Evolutionary conservation across 495 filamentous ascomycete species (phyloP), one percentile per base, ranked within the genome.

Genomic region (Tuber borchii): DNA sequence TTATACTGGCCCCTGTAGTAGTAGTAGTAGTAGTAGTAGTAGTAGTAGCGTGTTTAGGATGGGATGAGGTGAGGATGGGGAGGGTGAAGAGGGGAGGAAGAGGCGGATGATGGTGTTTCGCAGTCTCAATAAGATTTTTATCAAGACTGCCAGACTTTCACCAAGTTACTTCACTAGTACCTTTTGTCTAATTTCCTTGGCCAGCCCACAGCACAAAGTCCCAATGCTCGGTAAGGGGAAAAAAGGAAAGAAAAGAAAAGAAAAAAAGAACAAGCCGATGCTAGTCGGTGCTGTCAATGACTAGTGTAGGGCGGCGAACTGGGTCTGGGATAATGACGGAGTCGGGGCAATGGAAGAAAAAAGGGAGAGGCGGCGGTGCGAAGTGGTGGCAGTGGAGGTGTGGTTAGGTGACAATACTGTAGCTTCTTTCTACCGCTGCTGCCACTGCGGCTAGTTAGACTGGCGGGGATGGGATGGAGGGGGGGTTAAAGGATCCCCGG

Each of bases 401-500:
- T 61, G 51, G n/a, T 61, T 61, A 61, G n/a, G 51, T 61, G 51
- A 61, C n/a, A 61, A 61, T 26, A 16, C n/a, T 31, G 51, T 61
- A 61, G 51, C 51, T 16, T 61, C 51, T 26, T 3, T 12, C 51
- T 61, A 42, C 42, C 42, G 51, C 12, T 61, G 51, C 51, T 61
- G 51, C 51, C 51, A 61, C 51, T 31, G 22, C 70, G 77, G 78
- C 77, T 79, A 56, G 73, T 70, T 75, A 51, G 78, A 72, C 78
- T 79, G 78, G 2, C 2, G 34, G 80, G 81, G 74, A 78, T 80
- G 74, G 81, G 71, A 74, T 76, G 61, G 80, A 82, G 77, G 70
- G 76, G 71, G 56, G 44, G 61, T 34, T 70, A 74, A 43, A 43
- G 37, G 48, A 44, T 75, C 56, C 69, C 69, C 37, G 70, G 34